phyloP scores from a whole-genome alignment of 768 basidiomycete genomes.

The Auricularia auricula-judae region DNA sequence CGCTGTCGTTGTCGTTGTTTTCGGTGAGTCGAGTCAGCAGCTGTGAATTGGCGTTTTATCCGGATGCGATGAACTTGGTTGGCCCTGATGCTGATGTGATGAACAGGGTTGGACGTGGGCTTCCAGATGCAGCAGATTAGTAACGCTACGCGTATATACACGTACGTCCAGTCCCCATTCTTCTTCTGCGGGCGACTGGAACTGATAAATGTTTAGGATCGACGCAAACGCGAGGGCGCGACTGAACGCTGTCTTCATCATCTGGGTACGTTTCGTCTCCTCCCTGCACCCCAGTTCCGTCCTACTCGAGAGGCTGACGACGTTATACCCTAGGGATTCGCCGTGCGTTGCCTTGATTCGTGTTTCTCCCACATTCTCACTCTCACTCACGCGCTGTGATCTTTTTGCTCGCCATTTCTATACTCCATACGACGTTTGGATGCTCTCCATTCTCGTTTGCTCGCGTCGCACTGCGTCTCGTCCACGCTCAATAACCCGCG shows the following conservation, averaged over 20 bases:
- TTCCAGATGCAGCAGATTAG: constrained; percentile 52
- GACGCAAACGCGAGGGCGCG: constrained; percentile 46
- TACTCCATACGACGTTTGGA: too few species aligned
- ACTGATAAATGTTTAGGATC: constrained; percentile 13
- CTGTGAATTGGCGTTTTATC: too few species aligned
- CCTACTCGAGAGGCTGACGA: neutral
- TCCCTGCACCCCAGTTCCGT: neutral
- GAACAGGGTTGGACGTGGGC: constrained; percentile 42
- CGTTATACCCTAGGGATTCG: neutral
- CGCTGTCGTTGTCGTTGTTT: neutral
- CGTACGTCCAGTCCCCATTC: neutral
- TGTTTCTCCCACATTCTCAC: too few species aligned
- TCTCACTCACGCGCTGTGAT: too few species aligned
- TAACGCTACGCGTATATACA: neutral
- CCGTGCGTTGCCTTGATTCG: neutral
- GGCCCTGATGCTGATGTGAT: too few species aligned
- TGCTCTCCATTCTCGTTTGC: too few species aligned
- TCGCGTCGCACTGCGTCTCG: too few species aligned
- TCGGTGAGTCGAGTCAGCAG: too few species aligned
- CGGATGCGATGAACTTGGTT: too few species aligned
- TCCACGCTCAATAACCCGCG: too few species aligned
- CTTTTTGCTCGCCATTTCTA: too few species aligned
- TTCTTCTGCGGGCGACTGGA: too few species aligned
- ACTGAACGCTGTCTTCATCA: constrained; percentile 64
- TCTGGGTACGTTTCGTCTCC: constrained; percentile 36